Conservation (phyloP, 2,329 filamentous ascomycete species). For the Fusarium sp. region DNA sequence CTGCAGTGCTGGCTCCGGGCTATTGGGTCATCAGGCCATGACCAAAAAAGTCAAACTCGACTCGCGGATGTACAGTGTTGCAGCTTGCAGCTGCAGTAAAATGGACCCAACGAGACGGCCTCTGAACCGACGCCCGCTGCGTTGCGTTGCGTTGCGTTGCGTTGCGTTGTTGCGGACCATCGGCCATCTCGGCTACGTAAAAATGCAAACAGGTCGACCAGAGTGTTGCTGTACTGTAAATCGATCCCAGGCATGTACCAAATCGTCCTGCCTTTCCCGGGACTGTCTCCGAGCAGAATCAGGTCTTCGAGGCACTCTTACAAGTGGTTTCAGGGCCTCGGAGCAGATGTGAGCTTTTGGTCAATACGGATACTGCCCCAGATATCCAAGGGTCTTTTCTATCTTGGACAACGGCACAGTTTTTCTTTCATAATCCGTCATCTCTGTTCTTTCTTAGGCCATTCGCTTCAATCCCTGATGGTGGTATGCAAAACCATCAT, state of each 20-base stretch:
- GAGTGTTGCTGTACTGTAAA: background rate
- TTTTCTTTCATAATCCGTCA: slow-evolving; percentile 11
- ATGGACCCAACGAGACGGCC: slow-evolving; percentile 14
- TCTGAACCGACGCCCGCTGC: slow-evolving; percentile 7
- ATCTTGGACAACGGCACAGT: background rate
- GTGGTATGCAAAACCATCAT: slow-evolving; percentile 26
- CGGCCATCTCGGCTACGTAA: slow-evolving; percentile 22
- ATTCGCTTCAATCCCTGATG: slow-evolving; percentile 14
- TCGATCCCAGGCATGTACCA: slow-evolving; percentile 2
- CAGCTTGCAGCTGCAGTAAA: slow-evolving; percentile 40
- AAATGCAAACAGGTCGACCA: slow-evolving; percentile 3
- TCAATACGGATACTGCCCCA: slow-evolving; percentile 21
- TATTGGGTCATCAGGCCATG: slow-evolving; percentile 35
- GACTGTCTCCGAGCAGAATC: slow-evolving; percentile 26
- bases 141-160: background rate
- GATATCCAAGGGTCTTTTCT: slow-evolving; percentile 11
- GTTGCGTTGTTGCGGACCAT: background rate
- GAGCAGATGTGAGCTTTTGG: slow-evolving; percentile 21
- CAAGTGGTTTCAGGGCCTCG: slow-evolving; percentile 19
- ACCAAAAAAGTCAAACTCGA: slow-evolving; percentile 18
- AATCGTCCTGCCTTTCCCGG: slow-evolving; percentile 34
- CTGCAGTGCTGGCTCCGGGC: slow-evolving; percentile 22
- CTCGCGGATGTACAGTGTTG: slow-evolving; percentile 44
- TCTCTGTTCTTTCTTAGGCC: slow-evolving; percentile 19
- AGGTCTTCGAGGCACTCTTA: background rate